These are phyloP conservation scores for Allium fistulosum DNA, from an alignment of 106 monocot species.

Conservation along the genomic window DNA sequence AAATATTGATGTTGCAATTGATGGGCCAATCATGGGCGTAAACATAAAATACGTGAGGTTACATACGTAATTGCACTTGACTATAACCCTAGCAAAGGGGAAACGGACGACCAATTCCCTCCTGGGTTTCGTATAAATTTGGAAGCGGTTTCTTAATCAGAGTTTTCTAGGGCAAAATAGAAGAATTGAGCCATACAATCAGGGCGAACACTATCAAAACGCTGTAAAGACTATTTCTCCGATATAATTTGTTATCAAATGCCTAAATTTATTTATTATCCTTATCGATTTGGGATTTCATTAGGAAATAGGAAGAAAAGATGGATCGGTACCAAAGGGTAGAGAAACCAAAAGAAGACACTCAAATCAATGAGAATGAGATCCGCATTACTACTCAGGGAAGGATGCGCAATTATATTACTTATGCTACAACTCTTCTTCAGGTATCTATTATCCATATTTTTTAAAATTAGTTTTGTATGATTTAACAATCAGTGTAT, in stretches of 20 bases:
- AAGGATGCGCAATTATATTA: slow-evolving; percentile 21
- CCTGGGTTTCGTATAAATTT: neutral
- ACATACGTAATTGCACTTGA: no score
- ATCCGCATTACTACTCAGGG: slow-evolving; percentile 16
- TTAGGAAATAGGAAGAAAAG: neutral
- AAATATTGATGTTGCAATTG: no score
- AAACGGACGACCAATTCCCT: no score
- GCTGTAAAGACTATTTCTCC: no score
- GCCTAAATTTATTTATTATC: no score
- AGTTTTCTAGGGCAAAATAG: slow-evolving; percentile 1
- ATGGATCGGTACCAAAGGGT: slow-evolving; percentile 21
- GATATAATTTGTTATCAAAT: no score
- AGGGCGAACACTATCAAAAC: no score
- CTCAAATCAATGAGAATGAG: slow-evolving; percentile 14
- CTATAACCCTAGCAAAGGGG: no score
- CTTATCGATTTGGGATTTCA: no score
- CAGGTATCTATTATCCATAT: slow-evolving; percentile 1
- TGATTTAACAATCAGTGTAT: neutral
- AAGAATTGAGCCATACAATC: slow-evolving; percentile 6
- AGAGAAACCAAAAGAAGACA: slow-evolving; percentile 18
- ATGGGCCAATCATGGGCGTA: no score
- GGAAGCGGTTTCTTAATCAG: neutral
- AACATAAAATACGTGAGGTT: no score
- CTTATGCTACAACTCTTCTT: slow-evolving; percentile 13
- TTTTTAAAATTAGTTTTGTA: neutral